Evolutionary conservation across 345 rosid species (phyloP), one percentile per base, ranked within the genome.

Genomic region (Hibiscus tridactylites): DNA sequence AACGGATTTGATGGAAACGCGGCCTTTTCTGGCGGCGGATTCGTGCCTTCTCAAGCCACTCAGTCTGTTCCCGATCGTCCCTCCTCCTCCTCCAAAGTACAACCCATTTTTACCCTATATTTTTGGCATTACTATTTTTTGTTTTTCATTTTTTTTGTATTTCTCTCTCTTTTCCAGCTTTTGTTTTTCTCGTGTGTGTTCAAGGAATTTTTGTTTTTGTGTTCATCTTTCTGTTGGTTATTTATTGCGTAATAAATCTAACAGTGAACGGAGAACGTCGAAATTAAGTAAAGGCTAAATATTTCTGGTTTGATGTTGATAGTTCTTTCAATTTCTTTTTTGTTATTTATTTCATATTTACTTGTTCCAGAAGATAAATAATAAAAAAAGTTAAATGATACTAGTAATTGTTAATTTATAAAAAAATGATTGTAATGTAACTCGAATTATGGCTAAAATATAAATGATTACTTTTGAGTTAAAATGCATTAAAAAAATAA

Each of bases 21-120:
- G 0, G 90, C 90, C 66, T 90, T 91, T 73, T 80, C 91, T 81
- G 98, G 98, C 71, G 98, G 96, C 13, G 92, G 98, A 26, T 88
- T 90, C 76, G 88, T 91, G 97, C 96, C 94, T 5, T 88, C 92
- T 69, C 87, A 88, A 86, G 28, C 89, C 33, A 86, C 87, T 12
- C 82, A 85, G 44, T 12, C 68, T 3, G 75, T 73, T 58, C 85
- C 85, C 9, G 85, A 80, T 81, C 80, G 84, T 19, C 76, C 86
- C 47, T 78, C 75, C 59, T 70, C 89, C 44, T 67, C 81, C 53
- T 85, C 79, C 71, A 94, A 81, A 79, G 96, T 90, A 81, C 59
- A 64, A 35, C 3, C 21, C 3, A 8, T 53, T 17, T 17, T 8
- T 6, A 21, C 6, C 11, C 2, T 52, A n/a, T 11, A 6, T 7